These are phyloP conservation scores for Rhododendron ovatum DNA, from an alignment of 148 eudicot genomes.

Conservation along the genomic window DNA sequence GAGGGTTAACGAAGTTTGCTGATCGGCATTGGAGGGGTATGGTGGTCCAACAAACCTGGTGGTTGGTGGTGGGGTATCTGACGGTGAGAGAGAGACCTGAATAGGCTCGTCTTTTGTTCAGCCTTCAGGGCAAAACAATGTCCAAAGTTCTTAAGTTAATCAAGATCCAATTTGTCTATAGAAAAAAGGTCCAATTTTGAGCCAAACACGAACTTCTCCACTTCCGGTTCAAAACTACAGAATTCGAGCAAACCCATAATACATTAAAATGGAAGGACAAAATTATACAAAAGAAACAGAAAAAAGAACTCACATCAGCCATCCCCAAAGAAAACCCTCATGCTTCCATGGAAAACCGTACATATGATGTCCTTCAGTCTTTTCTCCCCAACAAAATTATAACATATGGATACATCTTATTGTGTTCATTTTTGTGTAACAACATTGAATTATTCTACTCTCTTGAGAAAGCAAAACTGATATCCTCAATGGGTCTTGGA, in stretches of 20 bases:
- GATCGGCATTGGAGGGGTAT: neutral
- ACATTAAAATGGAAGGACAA: neutral
- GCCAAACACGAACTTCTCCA: neutral
- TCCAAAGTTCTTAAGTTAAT: neutral
- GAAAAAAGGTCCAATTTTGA: neutral
- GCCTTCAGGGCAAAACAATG: neutral
- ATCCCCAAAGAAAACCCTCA: neutral
- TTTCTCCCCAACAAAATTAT: neutral
- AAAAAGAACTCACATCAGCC: neutral
- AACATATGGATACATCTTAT: neutral
- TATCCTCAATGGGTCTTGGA: neutral
- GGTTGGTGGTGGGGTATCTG: neutral
- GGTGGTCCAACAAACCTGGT: neutral
- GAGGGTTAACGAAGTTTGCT: neutral
- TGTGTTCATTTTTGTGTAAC: neutral
- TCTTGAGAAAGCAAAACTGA: neutral
- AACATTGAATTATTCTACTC: neutral
- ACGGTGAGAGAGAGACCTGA: neutral
- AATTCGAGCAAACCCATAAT: neutral
- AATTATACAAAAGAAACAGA: neutral
- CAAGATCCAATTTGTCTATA: too few relatives aligned
- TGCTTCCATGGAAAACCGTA: neutral
- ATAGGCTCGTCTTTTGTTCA: neutral
- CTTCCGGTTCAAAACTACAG: neutral
- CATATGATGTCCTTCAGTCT: neutral